Evolutionary conservation across 306 rosid genomes (phyloP).

Genomic region (Erythrophleum fordii): DNA sequence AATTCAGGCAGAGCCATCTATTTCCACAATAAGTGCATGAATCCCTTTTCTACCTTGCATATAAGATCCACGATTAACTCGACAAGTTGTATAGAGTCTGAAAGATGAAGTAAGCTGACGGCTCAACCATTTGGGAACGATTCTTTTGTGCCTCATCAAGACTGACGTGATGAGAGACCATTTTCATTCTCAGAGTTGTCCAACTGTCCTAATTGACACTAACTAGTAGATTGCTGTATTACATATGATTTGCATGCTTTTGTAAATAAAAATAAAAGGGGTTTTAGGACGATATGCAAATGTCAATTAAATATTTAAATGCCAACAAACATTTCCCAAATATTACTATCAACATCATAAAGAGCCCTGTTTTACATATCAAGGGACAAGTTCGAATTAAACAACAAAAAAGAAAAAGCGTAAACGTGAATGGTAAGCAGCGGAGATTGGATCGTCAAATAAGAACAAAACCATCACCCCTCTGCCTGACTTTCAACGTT

Average conservation of each 20-base stretch:
- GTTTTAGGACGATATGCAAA: slow-evolving; percentile 28
- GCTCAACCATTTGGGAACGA: neutral
- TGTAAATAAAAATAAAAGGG: slow-evolving; percentile 16
- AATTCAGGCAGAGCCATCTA: neutral
- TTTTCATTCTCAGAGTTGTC: neutral
- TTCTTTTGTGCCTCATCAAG: neutral
- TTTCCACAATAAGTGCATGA: neutral
- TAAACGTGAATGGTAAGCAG: slow-evolving; percentile 31
- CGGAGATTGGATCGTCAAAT: slow-evolving; percentile 39
- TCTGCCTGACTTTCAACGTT: slow-evolving; percentile 79
- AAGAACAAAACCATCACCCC: slow-evolving; percentile 58
- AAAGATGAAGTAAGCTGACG: neutral
- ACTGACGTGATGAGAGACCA: neutral
- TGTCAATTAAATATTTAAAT: slow-evolving; percentile 16
- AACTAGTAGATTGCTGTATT: neutral
- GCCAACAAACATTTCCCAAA: slow-evolving; percentile 34
- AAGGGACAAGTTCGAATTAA: slow-evolving; percentile 21
- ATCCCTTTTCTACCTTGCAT: neutral
- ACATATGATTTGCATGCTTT: slow-evolving; percentile 22
- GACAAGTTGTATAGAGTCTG: neutral
- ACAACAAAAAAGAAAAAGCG: slow-evolving; percentile 31
- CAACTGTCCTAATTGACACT: neutral
- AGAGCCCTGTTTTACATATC: slow-evolving; percentile 40
- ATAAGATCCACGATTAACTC: neutral
- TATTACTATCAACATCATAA: slow-evolving; percentile 35